Evolutionary conservation across 2,329 filamentous ascomycete species (phyloP), one percentile per base, ranked within the genome.

Genomic region (Fusarium chlamydosporum): DNA sequence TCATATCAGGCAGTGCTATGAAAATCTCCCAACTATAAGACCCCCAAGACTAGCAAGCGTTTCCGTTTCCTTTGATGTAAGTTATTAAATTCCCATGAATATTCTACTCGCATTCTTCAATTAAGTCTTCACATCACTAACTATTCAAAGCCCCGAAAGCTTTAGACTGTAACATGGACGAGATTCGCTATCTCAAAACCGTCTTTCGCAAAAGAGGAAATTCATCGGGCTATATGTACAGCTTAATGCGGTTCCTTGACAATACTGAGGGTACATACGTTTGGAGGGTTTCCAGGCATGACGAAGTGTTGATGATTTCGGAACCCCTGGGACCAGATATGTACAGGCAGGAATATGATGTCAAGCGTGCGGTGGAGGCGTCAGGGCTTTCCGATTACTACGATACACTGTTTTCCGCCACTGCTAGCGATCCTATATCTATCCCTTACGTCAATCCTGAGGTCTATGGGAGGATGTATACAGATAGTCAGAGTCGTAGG

Each of bases 371-470:
- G 4, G 23, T 51, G 3, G 34, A 51, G 23, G 34, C 23, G 6
- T 35, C 47, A 11, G 47, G 47, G 4, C 23, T 51, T 6, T 18
- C 47, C 1, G 47, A 51, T 4, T 26, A 12, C n/a, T 51, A 38
- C 8, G 34, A 40, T 16, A 5, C 8, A 16, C 6, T 51, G 16
- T 51, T 51, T 40, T 40, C 23, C 7, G 34, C 34, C 6, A 29
- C 23, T 20, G 34, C 23, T 6, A 15, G 9, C 15, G 47, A 51
- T 11, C 47, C 34, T 1, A 11, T 51, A 16, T 18, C 16, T 15
- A 40, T 51, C 18, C 47, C 47, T 29, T 51, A 51, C 5, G 47
- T 51, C 2, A 51, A 51, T 13, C 23, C 47, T 6, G 47, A 51
- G n/a, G 47, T 51, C 2, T 51, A 51, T 11, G 34, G 6, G 13